Conservation (phyloP, 2,329 filamentous ascomycete species). For the Polytolypa hystricis region DNA sequence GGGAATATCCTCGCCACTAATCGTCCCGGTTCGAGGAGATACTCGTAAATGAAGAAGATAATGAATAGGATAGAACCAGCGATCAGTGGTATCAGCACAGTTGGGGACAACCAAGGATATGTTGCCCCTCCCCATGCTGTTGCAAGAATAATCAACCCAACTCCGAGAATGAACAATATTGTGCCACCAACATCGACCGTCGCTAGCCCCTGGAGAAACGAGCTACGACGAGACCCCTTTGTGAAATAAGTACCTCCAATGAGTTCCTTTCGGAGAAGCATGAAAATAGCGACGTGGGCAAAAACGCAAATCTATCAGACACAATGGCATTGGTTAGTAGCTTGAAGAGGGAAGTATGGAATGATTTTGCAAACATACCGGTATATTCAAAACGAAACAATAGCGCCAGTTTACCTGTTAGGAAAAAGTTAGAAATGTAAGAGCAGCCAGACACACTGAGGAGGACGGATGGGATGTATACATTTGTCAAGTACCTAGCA, state of each 20-base stretch:
- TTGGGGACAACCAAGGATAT: conserved; percentile 41
- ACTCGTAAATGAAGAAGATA: conserved; percentile 42
- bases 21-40: conserved; percentile 42
- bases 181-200: conserved; percentile 49
- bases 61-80: conserved; percentile 34
- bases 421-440: conserved; percentile 40
- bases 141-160: conserved; percentile 44
- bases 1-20: conserved; percentile 40
- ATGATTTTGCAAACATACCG: conserved; percentile 29
- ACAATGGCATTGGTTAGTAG: neutral
- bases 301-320: conserved; percentile 35
- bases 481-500: conserved; percentile 22
- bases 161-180: conserved; percentile 44
- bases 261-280: conserved; percentile 49
- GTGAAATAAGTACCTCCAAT: conserved; percentile 40
- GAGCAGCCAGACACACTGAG: neutral
- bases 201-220: conserved; percentile 38
- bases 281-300: conserved; percentile 43
- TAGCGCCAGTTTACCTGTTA: conserved; percentile 49
- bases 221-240: conserved; percentile 20
- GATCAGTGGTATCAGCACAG: conserved; percentile 41
- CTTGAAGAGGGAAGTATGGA: neutral
- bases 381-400: conserved; percentile 55
- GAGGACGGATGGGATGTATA: conserved; percentile 9
- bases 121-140: conserved; percentile 47